Evolutionary conservation across 2,329 filamentous ascomycete genomes (phyloP).

Genomic region (Aurifilum marmelostoma): DNA sequence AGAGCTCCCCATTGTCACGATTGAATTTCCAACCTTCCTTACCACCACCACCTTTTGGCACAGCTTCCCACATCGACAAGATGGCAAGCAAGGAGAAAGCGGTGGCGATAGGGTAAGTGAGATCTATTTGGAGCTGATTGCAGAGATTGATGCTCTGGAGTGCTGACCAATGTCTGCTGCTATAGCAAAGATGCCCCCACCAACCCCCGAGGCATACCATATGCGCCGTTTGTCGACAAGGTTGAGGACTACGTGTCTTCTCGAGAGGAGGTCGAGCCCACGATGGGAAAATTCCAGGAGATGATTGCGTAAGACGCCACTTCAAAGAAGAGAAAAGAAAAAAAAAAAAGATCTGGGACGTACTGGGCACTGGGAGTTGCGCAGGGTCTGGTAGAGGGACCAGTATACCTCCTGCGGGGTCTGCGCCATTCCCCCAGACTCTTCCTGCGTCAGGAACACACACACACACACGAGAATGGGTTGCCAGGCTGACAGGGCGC

Average conservation of each 20-base stretch:
- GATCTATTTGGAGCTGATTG: background rate
- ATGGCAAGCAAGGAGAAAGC: constrained; percentile 50
- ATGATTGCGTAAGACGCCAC: constrained; percentile 77
- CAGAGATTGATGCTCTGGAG: background rate
- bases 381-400: background rate
- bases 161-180: constrained; percentile 16
- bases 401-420: background rate
- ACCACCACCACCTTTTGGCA: background rate
- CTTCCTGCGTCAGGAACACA: background rate
- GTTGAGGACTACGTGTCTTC: constrained; percentile 86
- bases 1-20: background rate
- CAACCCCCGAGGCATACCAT: constrained; percentile 82
- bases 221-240: constrained; percentile 83
- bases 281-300: constrained; percentile 83
- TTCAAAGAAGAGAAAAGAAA: too few relatives aligned
- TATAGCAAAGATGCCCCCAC: constrained; percentile 59
- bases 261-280: constrained; percentile 77
- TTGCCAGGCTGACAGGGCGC: constrained; percentile 9
- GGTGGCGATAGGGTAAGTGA: constrained; percentile 40
- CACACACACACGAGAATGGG: background rate
- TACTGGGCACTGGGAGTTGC: background rate
- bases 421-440: background rate
- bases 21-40: background rate
- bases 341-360: background rate
- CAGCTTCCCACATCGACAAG: constrained; percentile 4